Evolutionary conservation across 208 protist species (phyloP).

Genomic region (Borovskyia barvae): DNA sequence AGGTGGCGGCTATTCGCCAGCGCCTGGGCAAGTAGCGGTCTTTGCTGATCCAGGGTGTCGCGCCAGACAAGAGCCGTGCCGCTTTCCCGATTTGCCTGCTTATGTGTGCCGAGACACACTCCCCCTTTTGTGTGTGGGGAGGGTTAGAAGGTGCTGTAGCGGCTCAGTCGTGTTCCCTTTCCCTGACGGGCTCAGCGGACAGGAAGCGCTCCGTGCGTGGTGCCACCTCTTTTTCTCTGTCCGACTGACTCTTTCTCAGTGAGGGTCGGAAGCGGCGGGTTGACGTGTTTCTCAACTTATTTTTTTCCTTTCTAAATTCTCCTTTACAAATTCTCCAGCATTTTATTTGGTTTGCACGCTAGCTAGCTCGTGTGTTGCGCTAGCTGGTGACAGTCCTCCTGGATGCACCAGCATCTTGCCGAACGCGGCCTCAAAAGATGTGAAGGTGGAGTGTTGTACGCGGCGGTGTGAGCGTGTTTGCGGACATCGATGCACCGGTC

Average conservation of each 20-base stretch:
- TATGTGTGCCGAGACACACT: background rate
- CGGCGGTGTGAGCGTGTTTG: no score
- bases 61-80: background rate
- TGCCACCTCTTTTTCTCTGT: background rate
- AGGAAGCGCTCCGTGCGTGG: no score
- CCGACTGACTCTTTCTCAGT: background rate
- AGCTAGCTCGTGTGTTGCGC: no score
- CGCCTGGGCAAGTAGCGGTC: conserved; percentile 37
- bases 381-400: no score
- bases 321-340: background rate
- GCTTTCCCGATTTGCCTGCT: background rate
- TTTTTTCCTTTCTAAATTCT: background rate
- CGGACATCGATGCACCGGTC: no score
- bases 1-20: conserved; percentile 61
- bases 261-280: background rate
- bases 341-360: background rate
- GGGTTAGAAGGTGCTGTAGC: background rate
- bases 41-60: background rate
- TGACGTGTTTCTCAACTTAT: background rate
- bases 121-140: background rate
- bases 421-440: no score
- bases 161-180: background rate
- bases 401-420: no score
- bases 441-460: no score
- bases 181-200: no score